Percentiles rank a stretch among this genome's conserved stretches.
These are phyloP conservation scores for Picea sitchensis DNA, from an alignment of 75 land plant species.

Conservation along the genomic window DNA sequence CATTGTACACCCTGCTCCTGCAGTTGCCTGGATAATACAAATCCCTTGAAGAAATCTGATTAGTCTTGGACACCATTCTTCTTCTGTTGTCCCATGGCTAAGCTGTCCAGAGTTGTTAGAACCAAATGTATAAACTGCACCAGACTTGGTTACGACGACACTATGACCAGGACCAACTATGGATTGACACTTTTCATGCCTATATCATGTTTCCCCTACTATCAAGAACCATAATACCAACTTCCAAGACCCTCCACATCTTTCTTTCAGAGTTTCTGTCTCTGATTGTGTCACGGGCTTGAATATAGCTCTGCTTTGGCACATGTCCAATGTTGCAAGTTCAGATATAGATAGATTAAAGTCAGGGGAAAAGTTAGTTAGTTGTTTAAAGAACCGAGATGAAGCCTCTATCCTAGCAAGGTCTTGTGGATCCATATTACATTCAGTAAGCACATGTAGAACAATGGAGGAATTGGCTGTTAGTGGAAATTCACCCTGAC, in stretches of 20 bases:
- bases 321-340: constrained; percentile 86
- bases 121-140: constrained; percentile 70
- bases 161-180: constrained; percentile 90
- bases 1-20: constrained; percentile 78
- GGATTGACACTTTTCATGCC: constrained; percentile 72
- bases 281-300: constrained; percentile 60
- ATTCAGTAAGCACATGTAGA: too few species aligned
- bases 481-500: too few species aligned
- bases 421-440: too few species aligned
- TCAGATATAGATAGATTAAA: constrained; percentile 61
- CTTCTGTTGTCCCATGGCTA: constrained; percentile 70
- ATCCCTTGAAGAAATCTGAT: constrained; percentile 79
- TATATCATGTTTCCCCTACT: constrained; percentile 64
- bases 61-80: constrained; percentile 64
- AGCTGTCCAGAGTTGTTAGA: constrained; percentile 81
- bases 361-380: constrained; percentile 72
- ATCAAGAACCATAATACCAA: constrained; percentile 61
- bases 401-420: constrained; percentile 37
- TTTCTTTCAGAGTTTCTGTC: constrained; percentile 38
- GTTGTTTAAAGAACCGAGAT: constrained; percentile 72
- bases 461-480: too few species aligned
- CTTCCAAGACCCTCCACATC: constrained; percentile 89
- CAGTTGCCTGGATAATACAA: constrained; percentile 75
- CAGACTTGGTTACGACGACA: constrained; percentile 65
- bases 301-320: constrained; percentile 66